A percentile compares a stretch with the other conserved stretches of the same genome.
Conservation (phyloP, 2,329 filamentous ascomycete species). For the Botrytis hyacinthi region DNA sequence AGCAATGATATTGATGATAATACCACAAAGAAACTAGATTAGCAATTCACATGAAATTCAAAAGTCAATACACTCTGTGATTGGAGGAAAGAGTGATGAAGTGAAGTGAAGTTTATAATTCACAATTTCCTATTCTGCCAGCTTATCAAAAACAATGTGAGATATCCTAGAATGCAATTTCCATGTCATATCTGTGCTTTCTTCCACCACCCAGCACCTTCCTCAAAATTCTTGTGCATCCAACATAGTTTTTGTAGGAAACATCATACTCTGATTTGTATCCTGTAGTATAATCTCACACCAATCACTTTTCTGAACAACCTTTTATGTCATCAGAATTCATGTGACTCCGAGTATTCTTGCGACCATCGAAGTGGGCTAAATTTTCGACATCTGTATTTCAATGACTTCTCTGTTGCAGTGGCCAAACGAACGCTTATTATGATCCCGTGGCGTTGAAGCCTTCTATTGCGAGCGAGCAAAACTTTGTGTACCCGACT, state of each 20-base stretch:
- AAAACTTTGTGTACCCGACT: not conserved
- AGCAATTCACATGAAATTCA: not conserved
- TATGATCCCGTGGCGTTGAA: not conserved
- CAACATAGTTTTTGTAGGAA: not conserved
- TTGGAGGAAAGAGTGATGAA: not conserved
- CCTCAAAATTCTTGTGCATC: not conserved
- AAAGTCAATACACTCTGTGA: not conserved
- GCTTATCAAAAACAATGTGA: not conserved
- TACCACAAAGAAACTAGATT: not conserved
- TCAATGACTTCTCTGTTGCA: not conserved
- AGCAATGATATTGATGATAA: accelerated
- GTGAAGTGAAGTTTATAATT: not conserved
- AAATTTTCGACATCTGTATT: not conserved
- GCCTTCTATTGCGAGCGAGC: not conserved
- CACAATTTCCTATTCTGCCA: not conserved
- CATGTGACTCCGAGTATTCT: not conserved
- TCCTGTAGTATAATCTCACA: not conserved
- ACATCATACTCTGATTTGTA: not conserved
- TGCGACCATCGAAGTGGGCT: constrained; percentile 1
- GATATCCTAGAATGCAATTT: not conserved
- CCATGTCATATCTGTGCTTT: not conserved
- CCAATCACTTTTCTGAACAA: not conserved
- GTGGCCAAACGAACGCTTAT: not conserved
- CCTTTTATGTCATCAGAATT: too few relatives aligned
- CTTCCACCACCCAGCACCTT: not conserved